Percentiles rank a stretch among this genome's conserved stretches.
Conservation (phyloP, 345 rosid genomes). For the Moringa oleifera region DNA sequence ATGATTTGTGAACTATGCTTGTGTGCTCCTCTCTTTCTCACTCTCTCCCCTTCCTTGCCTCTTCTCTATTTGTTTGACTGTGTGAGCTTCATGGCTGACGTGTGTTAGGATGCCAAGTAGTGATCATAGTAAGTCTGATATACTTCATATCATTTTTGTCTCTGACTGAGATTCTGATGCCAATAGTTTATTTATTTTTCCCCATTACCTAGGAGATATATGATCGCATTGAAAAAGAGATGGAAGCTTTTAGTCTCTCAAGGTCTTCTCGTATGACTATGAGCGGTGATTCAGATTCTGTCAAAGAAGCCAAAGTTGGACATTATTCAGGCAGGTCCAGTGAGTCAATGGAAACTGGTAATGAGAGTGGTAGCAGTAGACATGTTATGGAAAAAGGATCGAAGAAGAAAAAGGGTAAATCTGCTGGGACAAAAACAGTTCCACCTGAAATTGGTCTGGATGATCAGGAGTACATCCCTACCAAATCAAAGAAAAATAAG, state of each 20-base stretch:
- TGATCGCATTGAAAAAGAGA: constrained; percentile 72
- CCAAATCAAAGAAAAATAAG: constrained; percentile 80
- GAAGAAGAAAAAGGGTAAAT: constrained; percentile 81
- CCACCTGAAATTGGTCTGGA: constrained; percentile 48
- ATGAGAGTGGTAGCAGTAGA: constrained; percentile 36
- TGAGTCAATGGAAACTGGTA: constrained; percentile 45
- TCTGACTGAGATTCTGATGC: constrained; percentile 21
- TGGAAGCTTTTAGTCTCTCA: constrained; percentile 48
- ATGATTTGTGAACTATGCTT: neutral
- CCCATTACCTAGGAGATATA: constrained; percentile 55
- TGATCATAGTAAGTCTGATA: neutral
- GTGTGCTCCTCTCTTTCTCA: neutral
- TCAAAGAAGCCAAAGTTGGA: constrained; percentile 39
- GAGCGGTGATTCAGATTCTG: constrained; percentile 27
- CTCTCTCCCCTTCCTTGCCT: neutral
- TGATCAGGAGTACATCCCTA: constrained; percentile 49
- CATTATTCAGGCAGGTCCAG: constrained; percentile 38
- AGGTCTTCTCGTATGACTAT: constrained; percentile 30
- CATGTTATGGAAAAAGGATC: constrained; percentile 55
- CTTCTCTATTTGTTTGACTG: neutral
- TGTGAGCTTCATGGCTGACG: neutral
- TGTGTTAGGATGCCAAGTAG: neutral
- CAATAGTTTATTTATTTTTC: constrained; percentile 14
- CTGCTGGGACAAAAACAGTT: constrained; percentile 46
- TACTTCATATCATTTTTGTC: neutral